A percentile compares a stretch with the other conserved stretches of the same genome.
Evolutionary conservation across 495 filamentous ascomycete species (phyloP).

Genomic region (Neurospora sp.): DNA sequence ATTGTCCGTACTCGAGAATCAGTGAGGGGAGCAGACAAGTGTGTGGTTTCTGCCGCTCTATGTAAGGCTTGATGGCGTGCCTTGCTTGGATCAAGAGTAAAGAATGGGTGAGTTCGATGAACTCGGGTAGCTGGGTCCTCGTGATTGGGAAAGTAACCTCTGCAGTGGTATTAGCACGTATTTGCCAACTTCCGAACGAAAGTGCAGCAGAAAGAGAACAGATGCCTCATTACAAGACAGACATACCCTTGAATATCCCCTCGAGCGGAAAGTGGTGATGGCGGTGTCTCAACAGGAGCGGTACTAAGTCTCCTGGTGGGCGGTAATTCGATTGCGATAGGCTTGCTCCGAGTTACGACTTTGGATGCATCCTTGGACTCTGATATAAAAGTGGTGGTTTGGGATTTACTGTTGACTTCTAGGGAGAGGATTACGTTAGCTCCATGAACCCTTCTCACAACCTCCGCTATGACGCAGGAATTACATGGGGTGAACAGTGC

Average conservation of each 20-base stretch:
- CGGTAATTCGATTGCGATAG: conserved; percentile 39
- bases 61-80: conserved; percentile 24
- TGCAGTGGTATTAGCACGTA: conserved; percentile 4
- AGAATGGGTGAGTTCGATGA: conserved; percentile 32
- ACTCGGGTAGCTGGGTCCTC: conserved; percentile 31
- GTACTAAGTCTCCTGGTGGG: conserved; percentile 18
- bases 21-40: conserved; percentile 6
- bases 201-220: neutral
- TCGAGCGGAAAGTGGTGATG: conserved; percentile 36
- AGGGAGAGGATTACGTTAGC: neutral
- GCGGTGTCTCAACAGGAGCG: conserved; percentile 28
- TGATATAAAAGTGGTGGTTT: neutral
- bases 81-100: conserved; percentile 22
- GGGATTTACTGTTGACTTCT: neutral
- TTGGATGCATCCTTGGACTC: neutral
- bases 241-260: conserved; percentile 43
- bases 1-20: conserved; percentile 4
- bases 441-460: neutral
- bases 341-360: conserved; percentile 19
- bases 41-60: conserved; percentile 16
- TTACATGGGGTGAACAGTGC: neutral
- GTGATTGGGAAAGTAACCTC: conserved; percentile 44
- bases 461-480: neutral
- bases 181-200: neutral
- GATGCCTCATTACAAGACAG: neutral